phyloP scores from a whole-genome alignment of 2,329 filamentous ascomycete species.

The Juglanconis sp. region DNA sequence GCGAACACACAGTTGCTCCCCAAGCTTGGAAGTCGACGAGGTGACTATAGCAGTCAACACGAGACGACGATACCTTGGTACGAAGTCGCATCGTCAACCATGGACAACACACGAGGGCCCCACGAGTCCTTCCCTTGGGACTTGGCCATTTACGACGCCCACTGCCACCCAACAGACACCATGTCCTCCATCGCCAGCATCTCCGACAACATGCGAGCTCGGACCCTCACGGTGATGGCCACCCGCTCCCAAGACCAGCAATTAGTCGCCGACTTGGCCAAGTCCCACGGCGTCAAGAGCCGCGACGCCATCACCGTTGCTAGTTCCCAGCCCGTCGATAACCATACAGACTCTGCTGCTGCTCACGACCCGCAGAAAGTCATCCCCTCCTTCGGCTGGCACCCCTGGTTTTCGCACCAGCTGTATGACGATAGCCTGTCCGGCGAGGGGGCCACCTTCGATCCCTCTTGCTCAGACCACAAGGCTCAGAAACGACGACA shows the following conservation, averaged over 20 bases:
- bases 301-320: conserved; percentile 10
- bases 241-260: conserved; percentile 73
- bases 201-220: conserved; percentile 58
- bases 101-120: conserved; percentile 11
- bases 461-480: conserved; percentile 23
- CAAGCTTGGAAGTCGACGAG: no score
- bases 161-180: conserved; percentile 82
- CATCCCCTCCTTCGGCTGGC: conserved; percentile 79
- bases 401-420: conserved; percentile 82
- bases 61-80: no score
- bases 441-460: conserved; percentile 33
- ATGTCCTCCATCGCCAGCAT: conserved; percentile 60
- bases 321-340: not conserved
- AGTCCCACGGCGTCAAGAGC: conserved; percentile 46
- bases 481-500: conserved; percentile 48
- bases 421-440: conserved; percentile 58
- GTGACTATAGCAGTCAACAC: not conserved
- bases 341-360: conserved; percentile 10
- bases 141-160: conserved; percentile 70
- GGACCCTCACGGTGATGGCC: conserved; percentile 70
- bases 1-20: no score
- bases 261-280: conserved; percentile 63
- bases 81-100: not conserved
- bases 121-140: conserved; percentile 62
- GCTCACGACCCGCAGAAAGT: conserved; percentile 27